Evolutionary conservation across 768 basidiomycete species (phyloP).

Genomic region (Pholiota conissans): DNA sequence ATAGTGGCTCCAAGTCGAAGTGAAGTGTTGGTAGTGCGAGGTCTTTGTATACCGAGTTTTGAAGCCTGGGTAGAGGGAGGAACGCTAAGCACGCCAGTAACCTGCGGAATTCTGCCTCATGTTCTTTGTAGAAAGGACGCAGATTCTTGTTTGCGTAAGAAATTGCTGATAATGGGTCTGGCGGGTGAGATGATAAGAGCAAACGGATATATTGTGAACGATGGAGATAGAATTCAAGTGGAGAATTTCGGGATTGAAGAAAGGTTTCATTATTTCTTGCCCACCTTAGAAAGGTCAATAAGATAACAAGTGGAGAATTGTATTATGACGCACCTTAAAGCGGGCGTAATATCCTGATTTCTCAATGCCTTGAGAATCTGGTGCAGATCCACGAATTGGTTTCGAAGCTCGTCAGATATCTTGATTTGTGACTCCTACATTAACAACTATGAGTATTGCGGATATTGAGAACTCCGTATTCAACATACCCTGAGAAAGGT

Average conservation of each 20-base stretch:
- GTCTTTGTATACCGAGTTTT: conserved; percentile 73
- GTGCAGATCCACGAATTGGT: conserved; percentile 68
- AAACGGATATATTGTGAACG: conserved; percentile 88
- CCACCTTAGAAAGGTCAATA: conserved; percentile 61
- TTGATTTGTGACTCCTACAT: conserved; percentile 66
- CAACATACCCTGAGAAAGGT: conserved; percentile 66
- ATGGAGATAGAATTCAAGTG: conserved; percentile 88
- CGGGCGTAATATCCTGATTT: conserved; percentile 67
- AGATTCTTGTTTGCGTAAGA: conserved; percentile 73
- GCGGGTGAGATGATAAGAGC: conserved; percentile 61
- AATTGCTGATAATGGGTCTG: conserved; percentile 60
- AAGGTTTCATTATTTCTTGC: conserved; percentile 63
- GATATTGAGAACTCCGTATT: background rate
- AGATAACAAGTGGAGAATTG: background rate
- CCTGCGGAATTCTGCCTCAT: conserved; percentile 64
- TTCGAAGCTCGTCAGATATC: conserved; percentile 34
- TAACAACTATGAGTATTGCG: background rate
- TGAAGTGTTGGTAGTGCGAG: conserved; percentile 72
- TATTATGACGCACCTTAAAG: conserved; percentile 57
- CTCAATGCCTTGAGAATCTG: conserved; percentile 68
- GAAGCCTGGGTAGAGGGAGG: conserved; percentile 66
- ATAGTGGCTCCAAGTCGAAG: conserved; percentile 76
- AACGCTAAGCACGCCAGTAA: conserved; percentile 71
- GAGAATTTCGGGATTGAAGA: conserved; percentile 67
- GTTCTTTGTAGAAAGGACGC: conserved; percentile 59